Conservation (phyloP, 257 asterid species). For the Asclepias syriaca region DNA sequence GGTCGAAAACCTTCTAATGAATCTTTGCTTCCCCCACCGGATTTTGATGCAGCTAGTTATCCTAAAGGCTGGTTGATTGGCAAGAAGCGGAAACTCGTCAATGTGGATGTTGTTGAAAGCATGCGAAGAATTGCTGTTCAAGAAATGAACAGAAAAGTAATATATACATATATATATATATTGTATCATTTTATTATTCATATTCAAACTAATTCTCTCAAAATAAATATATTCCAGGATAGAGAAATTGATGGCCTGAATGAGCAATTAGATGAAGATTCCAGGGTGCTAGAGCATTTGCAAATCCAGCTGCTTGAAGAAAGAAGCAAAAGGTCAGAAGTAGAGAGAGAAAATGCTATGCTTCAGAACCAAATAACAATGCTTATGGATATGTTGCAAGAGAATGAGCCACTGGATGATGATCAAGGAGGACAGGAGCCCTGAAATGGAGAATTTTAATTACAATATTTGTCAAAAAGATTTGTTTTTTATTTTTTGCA, state of each 20-base stretch:
- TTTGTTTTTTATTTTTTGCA: neutral
- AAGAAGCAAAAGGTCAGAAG: constrained; percentile 82
- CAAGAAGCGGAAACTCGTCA: constrained; percentile 90
- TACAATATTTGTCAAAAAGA: neutral
- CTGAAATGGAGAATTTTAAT: constrained; percentile 9
- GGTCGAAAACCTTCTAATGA: constrained; percentile 65
- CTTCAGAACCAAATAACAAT: constrained; percentile 68
- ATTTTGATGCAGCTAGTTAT: constrained; percentile 72
- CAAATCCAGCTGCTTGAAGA: constrained; percentile 90
- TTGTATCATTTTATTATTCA: too few species aligned
- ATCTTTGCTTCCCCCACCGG: constrained; percentile 87
- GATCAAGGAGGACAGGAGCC: constrained; percentile 42
- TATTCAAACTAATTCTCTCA: neutral
- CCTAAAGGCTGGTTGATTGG: constrained; percentile 97
- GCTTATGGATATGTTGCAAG: constrained; percentile 96
- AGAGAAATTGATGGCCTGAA: constrained; percentile 88
- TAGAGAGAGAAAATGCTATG: constrained; percentile 72
- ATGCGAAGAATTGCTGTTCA: constrained; percentile 94
- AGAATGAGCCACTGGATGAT: constrained; percentile 53
- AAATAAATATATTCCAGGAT: constrained; percentile 46
- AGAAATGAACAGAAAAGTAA: constrained; percentile 94
- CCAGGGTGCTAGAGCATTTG: constrained; percentile 78
- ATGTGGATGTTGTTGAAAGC: constrained; percentile 94
- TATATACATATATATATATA: neutral
- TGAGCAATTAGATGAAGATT: constrained; percentile 87